Evolutionary conservation across 495 filamentous ascomycete genomes (phyloP), one percentile per base, ranked within the genome.

Genomic region (Margaritispora aquatica): DNA sequence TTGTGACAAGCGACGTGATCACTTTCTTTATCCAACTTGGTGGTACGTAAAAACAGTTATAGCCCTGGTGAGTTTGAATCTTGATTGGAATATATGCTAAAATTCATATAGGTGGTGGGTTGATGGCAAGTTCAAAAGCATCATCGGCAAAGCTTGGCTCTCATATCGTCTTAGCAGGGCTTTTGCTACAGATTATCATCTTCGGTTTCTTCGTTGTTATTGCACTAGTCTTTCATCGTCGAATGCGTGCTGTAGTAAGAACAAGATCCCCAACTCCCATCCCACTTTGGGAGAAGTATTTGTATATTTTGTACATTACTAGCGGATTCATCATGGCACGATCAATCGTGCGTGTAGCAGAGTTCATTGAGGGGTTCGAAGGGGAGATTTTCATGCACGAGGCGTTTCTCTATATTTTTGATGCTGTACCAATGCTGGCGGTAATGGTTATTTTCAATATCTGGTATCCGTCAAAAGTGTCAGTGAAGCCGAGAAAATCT

Each of bases 391-490:
- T 84, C 58, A 63, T 53, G 24, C 71, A 80, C 34, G 86, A 89
- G 69, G 73, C 72, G 26, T 80, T 79, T 58, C 65, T 87, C 31
- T 88, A 86, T 64, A 64, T 84, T 2, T 87, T 87, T 62, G 85
- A 89, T 66, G 70, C 78, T 7, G 38, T 73, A 29, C 59, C 83
- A 49, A 87, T 89, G 84, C 64, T 82, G 21, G 9, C 66, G 0
- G 78, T 75, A n/a, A 77, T 81, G 71, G 56, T 77, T 0, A 46
- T 77, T 4, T 75, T 85, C 54, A 75, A 77, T 56, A 62, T 74
- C 21, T n/a, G n/a, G n/a, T n/a, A n/a, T n/a, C n/a, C n/a, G n/a
- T n/a, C n/a, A n/a, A n/a, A n/a, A n/a, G n/a, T n/a, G n/a, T n/a
- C n/a, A n/a, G n/a, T n/a, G n/a, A n/a, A n/a, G n/a, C n/a, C n/a